Percentiles rank a stretch among this genome's conserved stretches.
phyloP scores from a whole-genome alignment of 257 asterid species.

The Handroanthus guayacan region DNA sequence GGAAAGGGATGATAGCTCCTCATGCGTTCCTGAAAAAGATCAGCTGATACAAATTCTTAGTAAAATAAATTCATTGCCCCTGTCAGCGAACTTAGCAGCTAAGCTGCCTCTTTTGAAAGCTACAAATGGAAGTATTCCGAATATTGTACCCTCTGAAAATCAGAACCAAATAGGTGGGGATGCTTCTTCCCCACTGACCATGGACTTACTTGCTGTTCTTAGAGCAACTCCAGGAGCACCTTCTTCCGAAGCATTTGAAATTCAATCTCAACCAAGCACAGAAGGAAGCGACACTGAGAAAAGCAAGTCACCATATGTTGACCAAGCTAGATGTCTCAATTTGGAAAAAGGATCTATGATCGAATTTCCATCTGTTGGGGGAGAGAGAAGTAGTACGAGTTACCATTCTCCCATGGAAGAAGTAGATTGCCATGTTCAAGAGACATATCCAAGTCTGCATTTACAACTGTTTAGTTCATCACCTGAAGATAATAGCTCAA shows the following conservation, averaged over 20 bases:
- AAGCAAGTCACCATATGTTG: slow-evolving; percentile 62
- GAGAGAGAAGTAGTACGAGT: slow-evolving; percentile 69
- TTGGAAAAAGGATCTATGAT: slow-evolving; percentile 44
- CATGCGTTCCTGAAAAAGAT: slow-evolving; percentile 59
- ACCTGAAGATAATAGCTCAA: slow-evolving; percentile 58
- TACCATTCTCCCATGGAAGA: slow-evolving; percentile 65
- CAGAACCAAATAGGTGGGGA: slow-evolving; percentile 44
- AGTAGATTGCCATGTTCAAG: slow-evolving; percentile 52
- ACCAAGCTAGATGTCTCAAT: slow-evolving; percentile 45
- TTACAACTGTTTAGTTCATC: slow-evolving; percentile 72
- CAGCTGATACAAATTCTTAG: slow-evolving; percentile 72
- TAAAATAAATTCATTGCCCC: slow-evolving; percentile 68
- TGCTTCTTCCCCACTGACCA: slow-evolving; percentile 64
- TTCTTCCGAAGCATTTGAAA: slow-evolving; percentile 47
- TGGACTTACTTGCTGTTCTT: slow-evolving; percentile 76
- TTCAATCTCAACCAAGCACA: slow-evolving; percentile 64
- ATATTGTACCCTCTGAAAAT: slow-evolving; percentile 44
- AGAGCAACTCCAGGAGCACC: slow-evolving; percentile 50
- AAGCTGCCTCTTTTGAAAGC: slow-evolving; percentile 35
- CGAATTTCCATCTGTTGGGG: slow-evolving; percentile 47
- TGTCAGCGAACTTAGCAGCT: slow-evolving; percentile 57
- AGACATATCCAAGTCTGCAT: slow-evolving; percentile 49
- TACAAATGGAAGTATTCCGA: slow-evolving; percentile 40
- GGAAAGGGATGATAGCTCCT: slow-evolving; percentile 46
- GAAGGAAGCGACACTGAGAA: slow-evolving; percentile 74